Evolutionary conservation across 495 filamentous ascomycete species (phyloP).

Genomic region (Evernia prunastri): DNA sequence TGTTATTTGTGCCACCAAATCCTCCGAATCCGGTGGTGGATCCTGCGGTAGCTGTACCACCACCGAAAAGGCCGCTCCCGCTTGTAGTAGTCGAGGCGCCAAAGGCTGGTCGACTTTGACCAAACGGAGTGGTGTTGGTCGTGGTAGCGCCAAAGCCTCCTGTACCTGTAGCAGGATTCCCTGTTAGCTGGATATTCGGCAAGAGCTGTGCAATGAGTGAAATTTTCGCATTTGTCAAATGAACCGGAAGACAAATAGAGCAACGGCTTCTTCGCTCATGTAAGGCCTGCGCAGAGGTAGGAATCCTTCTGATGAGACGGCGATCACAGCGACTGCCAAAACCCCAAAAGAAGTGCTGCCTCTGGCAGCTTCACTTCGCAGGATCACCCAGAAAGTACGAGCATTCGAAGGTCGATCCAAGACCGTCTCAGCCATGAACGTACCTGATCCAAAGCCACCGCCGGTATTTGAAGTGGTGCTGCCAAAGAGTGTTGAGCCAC

Average conservation of each 20-base stretch:
- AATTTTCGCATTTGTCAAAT: constrained; percentile 17
- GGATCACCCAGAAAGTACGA: neutral
- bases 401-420: neutral
- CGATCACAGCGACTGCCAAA: constrained; percentile 12
- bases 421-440: constrained; percentile 18
- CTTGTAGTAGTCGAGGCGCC: constrained; percentile 40
- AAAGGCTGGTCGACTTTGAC: constrained; percentile 30
- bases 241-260: neutral
- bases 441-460: constrained; percentile 49
- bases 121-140: constrained; percentile 30
- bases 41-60: constrained; percentile 37
- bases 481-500: constrained; percentile 45
- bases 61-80: constrained; percentile 39
- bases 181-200: constrained; percentile 20
- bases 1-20: constrained; percentile 42
- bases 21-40: constrained; percentile 49
- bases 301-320: neutral
- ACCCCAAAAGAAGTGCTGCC: constrained; percentile 15
- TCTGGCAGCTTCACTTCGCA: neutral
- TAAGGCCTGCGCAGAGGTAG: neutral
- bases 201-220: constrained; percentile 25
- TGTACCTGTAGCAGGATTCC: constrained; percentile 23
- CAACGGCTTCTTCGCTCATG: neutral
- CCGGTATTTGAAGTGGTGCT: constrained; percentile 36
- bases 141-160: constrained; percentile 47